Conservation (phyloP, 2,329 filamentous ascomycete species). For the Macroventuria anomochaeta region DNA sequence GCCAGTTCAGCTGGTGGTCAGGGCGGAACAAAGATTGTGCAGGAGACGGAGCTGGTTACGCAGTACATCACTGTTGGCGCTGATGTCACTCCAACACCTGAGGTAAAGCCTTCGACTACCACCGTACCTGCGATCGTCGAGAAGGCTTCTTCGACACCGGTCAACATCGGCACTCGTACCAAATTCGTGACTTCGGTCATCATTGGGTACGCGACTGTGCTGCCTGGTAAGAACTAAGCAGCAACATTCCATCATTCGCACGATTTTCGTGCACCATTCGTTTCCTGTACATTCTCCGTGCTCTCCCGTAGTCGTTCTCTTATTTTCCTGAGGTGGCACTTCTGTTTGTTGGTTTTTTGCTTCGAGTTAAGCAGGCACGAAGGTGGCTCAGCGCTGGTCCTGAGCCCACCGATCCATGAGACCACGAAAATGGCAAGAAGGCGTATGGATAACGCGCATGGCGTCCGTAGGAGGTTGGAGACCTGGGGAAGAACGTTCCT, state of each 20-base stretch:
- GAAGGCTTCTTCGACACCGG: slow-evolving; percentile 4
- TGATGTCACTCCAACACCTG: not conserved
- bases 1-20: not conserved
- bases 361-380: not conserved
- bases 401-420: not conserved
- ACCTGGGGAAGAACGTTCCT: not conserved
- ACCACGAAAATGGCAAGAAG: not conserved
- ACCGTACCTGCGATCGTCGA: slow-evolving; percentile 52
- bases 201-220: slow-evolving; percentile 26
- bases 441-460: not conserved
- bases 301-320: not conserved
- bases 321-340: not conserved
- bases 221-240: slow-evolving; percentile 7
- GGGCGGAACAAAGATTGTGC: not conserved
- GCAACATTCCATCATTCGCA: not conserved
- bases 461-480: not conserved
- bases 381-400: slow-evolving; percentile 6
- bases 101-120: slow-evolving; percentile 57
- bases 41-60: slow-evolving; percentile 13
- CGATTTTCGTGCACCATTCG: not conserved
- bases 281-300: not conserved
- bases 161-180: slow-evolving; percentile 17
- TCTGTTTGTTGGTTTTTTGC: not conserved
- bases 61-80: slow-evolving; percentile 16
- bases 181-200: slow-evolving; percentile 24